Evolutionary conservation across 2,329 filamentous ascomycete genomes (phyloP), one percentile per base, ranked within the genome.

Genomic region (Colletotrichum graminicola): DNA sequence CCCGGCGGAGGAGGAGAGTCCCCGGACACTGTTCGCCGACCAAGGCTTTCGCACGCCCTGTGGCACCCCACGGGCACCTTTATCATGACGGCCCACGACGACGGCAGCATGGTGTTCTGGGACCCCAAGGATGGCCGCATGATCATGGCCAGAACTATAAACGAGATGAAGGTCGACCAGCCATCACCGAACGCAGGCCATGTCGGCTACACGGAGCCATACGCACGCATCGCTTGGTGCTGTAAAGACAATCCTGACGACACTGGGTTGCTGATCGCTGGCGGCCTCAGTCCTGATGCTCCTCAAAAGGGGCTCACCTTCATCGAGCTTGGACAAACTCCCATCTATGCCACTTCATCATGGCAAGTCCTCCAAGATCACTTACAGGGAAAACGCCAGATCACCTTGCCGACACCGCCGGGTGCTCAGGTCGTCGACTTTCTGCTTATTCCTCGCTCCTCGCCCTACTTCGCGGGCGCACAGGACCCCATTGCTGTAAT

Each of bases 1-100:
- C 93, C 93, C 0, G 95, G 95, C n/a, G 88, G 94, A 82, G 93
- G 94, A 77, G 89, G 90, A 36, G 82, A 87, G 49, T 86, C 87
- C 8, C 82, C 90, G 45, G 89, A 91, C 67, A 87, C 87, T 18
- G 79, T 88, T 71, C 90, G 95, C 62, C 89, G 87, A 75, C 96
- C 95, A 18, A 89, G 88, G 69, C 82, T 98, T 73, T 94, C 91
- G 1, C 93, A 97, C 75, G 95, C 94, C 1, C 80, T 95, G 21
- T 99, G 95, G 95, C 96, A 99, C 82, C 96, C 96, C 0, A 97
- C 94, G 1, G 96, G 95, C 0, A 97, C 94, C 0, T 97, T 97
- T 77, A 84, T 98, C 47, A 79, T 96, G 75, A 97, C 94, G 0
- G 93, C 91, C 1, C 93, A 98, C 78, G 94, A 97, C 67, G 96